Base-by-base conservation (phyloP, 768 basidiomycete species). In the Tulasnella sp. region DNA sequence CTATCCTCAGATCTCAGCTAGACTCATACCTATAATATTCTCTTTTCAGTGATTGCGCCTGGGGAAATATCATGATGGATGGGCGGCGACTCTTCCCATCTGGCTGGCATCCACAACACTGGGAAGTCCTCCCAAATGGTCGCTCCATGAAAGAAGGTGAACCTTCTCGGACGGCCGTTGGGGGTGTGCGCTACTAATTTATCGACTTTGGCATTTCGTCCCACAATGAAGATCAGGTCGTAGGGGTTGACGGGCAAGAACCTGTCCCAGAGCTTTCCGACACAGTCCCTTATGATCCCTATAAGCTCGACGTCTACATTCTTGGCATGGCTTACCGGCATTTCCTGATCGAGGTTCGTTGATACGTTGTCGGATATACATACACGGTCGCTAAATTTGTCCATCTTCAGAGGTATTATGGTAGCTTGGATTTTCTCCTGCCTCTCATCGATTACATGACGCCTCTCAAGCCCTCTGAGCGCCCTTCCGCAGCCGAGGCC, bases 171-270 rank as follows among this genome's bases (percentile, higher is more conserved):
- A 78, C 77, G 24, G 77, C 58, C 14, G 58, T 36, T 21, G 62
- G 62, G 14, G 62, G 40, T 38, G 62, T 72, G 14, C 21, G 77
- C 3, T 78, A 78, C 46, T 78, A 73, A 36, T 71, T 78, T 44
- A 78, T 78, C 46, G 77, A 78, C 77, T 78, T 78, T 34, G 77
- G 68, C 21, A 68, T 78, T 31, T 78, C 77, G 24, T 39, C 77
- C 12, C 34, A 24, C n/a, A 58, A 58, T 14, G n/a, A 72, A 44
- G 58, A 78, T 39, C 21, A 21, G 24, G 62, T 71, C n/a, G 24
- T 72, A 4, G 77, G 77, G 12, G 12, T 38, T 19, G 24, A n/a
- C 71, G 77, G 77, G 27, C 77, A 78, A 44, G 77, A 78, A 34
- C 40, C 24, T n/a, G 77, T 68, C 31, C 77, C 77, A 14, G 77